Evolutionary conservation across 139 green algal genomes (phyloP).

Genomic region (Chlamydomonas schloesseri): DNA sequence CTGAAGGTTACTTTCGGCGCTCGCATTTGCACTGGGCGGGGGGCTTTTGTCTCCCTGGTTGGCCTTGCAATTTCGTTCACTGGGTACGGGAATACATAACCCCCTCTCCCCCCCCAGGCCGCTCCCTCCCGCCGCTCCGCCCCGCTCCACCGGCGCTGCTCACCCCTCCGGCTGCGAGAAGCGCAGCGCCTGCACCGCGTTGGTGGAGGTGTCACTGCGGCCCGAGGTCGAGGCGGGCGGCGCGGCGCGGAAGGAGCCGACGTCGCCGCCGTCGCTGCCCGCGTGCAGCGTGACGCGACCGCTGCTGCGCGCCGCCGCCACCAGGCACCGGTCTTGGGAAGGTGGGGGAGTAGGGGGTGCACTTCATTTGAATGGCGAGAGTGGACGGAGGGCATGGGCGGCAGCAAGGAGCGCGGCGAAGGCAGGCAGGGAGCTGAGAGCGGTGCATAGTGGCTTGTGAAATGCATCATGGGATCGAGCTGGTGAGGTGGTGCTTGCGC

Average conservation of each 20-base stretch:
- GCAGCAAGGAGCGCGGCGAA: background rate
- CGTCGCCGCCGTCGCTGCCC: background rate
- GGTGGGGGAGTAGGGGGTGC: background rate
- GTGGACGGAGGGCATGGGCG: background rate
- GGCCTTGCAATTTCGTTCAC: no score
- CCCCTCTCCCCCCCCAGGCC: no score
- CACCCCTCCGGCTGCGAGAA: background rate
- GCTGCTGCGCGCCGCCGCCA: background rate
- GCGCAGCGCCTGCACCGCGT: constrained; percentile 5
- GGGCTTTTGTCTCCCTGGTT: no score
- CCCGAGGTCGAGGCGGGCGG: constrained; percentile 21
- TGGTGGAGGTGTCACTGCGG: background rate
- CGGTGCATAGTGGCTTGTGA: no score
- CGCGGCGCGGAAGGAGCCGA: constrained; percentile 29
- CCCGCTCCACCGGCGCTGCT: background rate
- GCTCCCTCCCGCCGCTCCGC: background rate
- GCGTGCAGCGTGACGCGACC: constrained; percentile 22
- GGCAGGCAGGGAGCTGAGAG: background rate
- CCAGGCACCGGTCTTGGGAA: background rate
- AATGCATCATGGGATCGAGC: no score
- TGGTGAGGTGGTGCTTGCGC: no score
- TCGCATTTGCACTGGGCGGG: no score
- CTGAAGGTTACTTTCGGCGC: no score
- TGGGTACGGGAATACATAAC: no score
- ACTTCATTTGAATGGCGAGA: no score